Base-by-base conservation (phyloP, 2,329 filamentous ascomycete genomes). In the Stagonosporopsis cucurbitacearum region DNA sequence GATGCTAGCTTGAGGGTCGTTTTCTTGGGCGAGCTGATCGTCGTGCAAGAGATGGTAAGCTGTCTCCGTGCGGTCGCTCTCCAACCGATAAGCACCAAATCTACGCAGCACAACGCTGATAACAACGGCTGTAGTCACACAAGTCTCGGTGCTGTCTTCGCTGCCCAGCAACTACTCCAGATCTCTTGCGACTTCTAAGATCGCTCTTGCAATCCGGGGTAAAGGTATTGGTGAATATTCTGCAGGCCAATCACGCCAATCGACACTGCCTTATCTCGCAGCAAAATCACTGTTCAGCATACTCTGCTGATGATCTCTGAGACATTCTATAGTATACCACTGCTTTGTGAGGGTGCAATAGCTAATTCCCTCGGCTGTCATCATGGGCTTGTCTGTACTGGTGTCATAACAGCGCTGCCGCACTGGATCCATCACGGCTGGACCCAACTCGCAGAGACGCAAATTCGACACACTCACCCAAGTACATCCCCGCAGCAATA, bases 231-330 rank as follows among this genome's bases (percentile, higher is more conserved):
- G 49, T 51, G 50, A 58, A 41, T 42, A 30, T n/a, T 19, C 32
- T 11, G 20, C 36, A 36, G 40, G 39, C 66, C 66, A 64, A 66
- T 68, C 56, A 62, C 43, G 35, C 19, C 17, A 17, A 28, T 45
- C 52, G 35, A 59, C 48, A 65, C 44, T 62, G 59, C 59, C 63
- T 72, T 70, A 70, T 72, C 68, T 66, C 96, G 54, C 60, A 60
- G 46, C 60, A 32, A 57, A 32, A 30, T 35, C 23, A 42, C 30
- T 12, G 37, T 28, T 50, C 28, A 41, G 36, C 37, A 45, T n/a
- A 4, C 19, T 30, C n/a, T 36, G 1, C 12, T 22, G 47, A 13
- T 6, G 19, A 32, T 26, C 13, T 17, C 12, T 43, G 15, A 35
- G 17, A 9, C 19, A 1, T 11, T 30, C 7, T 7, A 4, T n/a